Base-by-base conservation (phyloP, 2,329 filamentous ascomycete species). In the Amylocarpus encephaloides region DNA sequence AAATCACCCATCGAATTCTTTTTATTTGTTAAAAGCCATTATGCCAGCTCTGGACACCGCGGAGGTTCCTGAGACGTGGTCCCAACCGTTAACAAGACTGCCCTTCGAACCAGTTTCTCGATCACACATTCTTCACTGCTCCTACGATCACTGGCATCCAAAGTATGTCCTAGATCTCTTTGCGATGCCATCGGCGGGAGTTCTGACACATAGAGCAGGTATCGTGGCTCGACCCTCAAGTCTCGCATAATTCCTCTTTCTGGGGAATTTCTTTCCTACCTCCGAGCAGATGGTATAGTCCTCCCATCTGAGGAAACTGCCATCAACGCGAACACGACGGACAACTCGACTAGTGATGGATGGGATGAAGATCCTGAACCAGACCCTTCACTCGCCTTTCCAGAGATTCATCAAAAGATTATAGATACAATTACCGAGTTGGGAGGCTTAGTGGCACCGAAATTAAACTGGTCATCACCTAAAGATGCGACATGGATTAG, bases 401-500 rank as follows among this genome's bases (percentile, higher is more conserved):
- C 82, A 7, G 85, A 88, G 33, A 78, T 91, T 2, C 93, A 98
- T 68, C 73, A 82, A 40, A 70, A 78, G 50, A 89, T 98, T 67
- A 85, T 84, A 66, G 73, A 80, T 19, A 86, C 80, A 38, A 96
- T 98, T 55, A 70, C 75, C 11, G 86, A 91, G 60, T 78, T 97
- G 1, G 91, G 88, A 13, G 92, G 92, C 52, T 82, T 84, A 53
- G 91, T 95, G 7, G 84, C 86, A 1, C 93, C 93, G 0, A 98
- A 98, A 69, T 73, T 98, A 42, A 97, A 97, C 72, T 98, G 93
- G 93, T 96, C 91, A 5, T 85, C 90, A 3, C 93, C 93, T 3
- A 95, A 96, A 68, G 93, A 98, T 66, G 93, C 93, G 7, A 88
- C 87, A 18, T 96, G 90, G 86, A 96, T 98, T 68, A 82, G 78